Conservation (phyloP, 371 early-diverging fungal genomes). For the Chytridiales sp. region DNA sequence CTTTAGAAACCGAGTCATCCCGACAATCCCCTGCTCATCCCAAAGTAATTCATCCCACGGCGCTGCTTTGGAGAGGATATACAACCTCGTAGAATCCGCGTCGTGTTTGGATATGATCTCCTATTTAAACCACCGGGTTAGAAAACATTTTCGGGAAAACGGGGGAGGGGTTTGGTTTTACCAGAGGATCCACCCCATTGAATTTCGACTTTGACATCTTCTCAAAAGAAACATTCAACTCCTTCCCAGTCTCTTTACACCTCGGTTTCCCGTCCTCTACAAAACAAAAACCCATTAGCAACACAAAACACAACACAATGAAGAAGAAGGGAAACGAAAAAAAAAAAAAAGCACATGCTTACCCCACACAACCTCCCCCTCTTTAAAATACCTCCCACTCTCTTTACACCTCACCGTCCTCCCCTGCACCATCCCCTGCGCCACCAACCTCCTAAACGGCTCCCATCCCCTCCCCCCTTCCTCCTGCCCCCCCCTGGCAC, state of each 20-base stretch:
- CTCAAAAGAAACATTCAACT: conserved; percentile 70
- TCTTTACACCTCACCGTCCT: conserved; percentile 75
- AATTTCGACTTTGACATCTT: conserved; percentile 96
- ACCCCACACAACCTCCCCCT: conserved; percentile 70
- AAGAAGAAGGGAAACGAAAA: too few relatives aligned
- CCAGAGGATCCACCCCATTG: conserved; percentile 89
- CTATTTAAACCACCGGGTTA: conserved; percentile 41
- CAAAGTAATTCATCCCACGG: conserved; percentile 88
- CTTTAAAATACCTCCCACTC: conserved; percentile 77
- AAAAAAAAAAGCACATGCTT: too few relatives aligned
- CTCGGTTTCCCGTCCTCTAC: conserved; percentile 56
- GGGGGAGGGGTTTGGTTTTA: conserved; percentile 23
- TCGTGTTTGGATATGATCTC: conserved; percentile 69
- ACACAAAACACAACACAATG: too few relatives aligned
- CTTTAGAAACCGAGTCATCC: conserved; percentile 84
- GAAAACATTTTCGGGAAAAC: neutral
- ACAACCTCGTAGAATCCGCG: conserved; percentile 81
- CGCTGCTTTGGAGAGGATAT: conserved; percentile 87
- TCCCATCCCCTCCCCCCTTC: conserved; percentile 58
- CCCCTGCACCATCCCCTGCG: conserved; percentile 95
- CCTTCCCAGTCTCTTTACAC: conserved; percentile 62
- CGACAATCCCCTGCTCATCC: conserved; percentile 87
- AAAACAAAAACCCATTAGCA: too few relatives aligned
- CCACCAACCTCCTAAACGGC: conserved; percentile 81
- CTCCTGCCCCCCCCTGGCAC: too few relatives aligned